These are phyloP conservation scores for Flaveria ramosissima DNA, from an alignment of 129 eudicot species.

Conservation along the genomic window DNA sequence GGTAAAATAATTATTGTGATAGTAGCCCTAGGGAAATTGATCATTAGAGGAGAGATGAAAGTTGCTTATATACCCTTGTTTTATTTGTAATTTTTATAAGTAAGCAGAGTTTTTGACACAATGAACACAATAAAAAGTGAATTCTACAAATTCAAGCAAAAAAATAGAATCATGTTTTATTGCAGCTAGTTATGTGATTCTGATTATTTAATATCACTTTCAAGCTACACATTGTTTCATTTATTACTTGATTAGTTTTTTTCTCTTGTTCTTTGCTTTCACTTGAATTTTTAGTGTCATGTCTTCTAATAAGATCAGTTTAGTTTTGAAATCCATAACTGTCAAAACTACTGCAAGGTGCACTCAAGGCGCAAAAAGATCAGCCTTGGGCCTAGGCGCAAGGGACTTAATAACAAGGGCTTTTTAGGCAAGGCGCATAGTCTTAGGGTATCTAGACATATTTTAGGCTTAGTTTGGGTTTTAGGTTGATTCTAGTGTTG, in stretches of 20 bases:
- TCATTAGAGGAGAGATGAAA: background rate
- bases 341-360: too few relatives aligned
- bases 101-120: background rate
- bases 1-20: background rate
- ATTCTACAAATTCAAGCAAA: background rate
- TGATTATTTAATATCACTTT: background rate
- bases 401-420: too few relatives aligned
- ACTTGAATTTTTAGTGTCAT: too few relatives aligned
- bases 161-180: background rate
- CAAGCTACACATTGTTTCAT: background rate
- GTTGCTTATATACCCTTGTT: background rate
- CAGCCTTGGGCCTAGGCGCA: too few relatives aligned
- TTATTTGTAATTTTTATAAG: background rate
- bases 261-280: background rate
- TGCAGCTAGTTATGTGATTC: background rate
- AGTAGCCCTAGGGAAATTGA: background rate
- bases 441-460: too few relatives aligned
- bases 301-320: too few relatives aligned
- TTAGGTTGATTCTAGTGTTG: too few relatives aligned
- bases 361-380: too few relatives aligned
- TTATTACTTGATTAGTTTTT: constrained; percentile 3
- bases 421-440: too few relatives aligned
- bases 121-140: background rate
- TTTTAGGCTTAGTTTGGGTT: too few relatives aligned
- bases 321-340: too few relatives aligned